Conservation (phyloP, 78 protist species). For the Dictyostelium discoideum region dicty_2.7 NC_007089.4:5266001-5266500, state of each 20-base stretch:
- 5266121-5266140: constrained; percentile 68
- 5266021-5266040: neutral
- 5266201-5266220: constrained; percentile 50
- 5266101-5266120: constrained; percentile 50
- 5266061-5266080: constrained; percentile 27
- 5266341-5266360: constrained; percentile 35
- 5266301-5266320: neutral
- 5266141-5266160: constrained; percentile 69
- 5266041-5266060: neutral
- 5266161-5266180: constrained; percentile 90
- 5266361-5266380: neutral
- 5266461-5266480: too few relatives aligned
- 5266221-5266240: constrained; percentile 66
- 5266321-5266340: constrained; percentile 6
- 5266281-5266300: neutral
- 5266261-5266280: neutral
- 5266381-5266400: neutral
- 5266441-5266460: too few relatives aligned
- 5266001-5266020: neutral
- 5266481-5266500: too few relatives aligned
- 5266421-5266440: too few relatives aligned
- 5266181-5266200: constrained; percentile 62
- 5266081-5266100: constrained; percentile 45
- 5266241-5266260: neutral
- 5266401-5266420: constrained; percentile 85